These are phyloP conservation scores for Metschnikowia koreensis DNA, from an alignment of 805 yeast species.

Conservation along the genomic window DNA sequence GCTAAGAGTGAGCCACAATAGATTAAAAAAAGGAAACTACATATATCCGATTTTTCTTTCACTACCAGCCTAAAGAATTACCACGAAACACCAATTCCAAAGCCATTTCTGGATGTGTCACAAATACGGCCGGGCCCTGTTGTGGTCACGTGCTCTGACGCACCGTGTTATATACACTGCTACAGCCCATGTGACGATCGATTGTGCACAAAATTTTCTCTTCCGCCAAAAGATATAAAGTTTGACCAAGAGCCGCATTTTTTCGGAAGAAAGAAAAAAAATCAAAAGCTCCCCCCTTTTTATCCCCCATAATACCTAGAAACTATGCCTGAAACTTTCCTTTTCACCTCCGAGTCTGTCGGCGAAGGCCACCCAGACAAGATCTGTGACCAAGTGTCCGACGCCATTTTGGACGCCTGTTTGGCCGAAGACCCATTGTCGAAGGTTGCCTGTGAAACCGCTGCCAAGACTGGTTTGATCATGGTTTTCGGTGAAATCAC, in stretches of 20 bases:
- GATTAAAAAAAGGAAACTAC: not conserved
- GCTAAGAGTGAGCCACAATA: not conserved
- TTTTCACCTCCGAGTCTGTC: constrained; percentile 83
- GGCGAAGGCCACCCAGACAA: constrained; percentile 96
- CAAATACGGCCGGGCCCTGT: not conserved
- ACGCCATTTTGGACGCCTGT: constrained; percentile 98
- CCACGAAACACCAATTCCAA: too few relatives aligned
- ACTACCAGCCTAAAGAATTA: too few relatives aligned
- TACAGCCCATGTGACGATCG: constrained; percentile 9
- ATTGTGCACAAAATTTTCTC: constrained; percentile 9
- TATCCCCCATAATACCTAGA: not conserved
- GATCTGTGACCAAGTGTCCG: constrained; percentile 98
- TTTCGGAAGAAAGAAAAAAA: not conserved
- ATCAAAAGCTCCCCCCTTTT: not conserved
- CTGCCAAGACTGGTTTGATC: constrained; percentile 98
- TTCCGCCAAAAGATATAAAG: constrained; percentile 7
- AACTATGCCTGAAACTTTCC: constrained; percentile 41
- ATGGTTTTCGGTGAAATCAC: constrained; percentile 99
- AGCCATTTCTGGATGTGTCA: not conserved
- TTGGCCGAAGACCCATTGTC: constrained; percentile 92
- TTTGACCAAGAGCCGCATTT: not conserved
- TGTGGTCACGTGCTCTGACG: constrained; percentile 16
- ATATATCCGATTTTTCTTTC: too few relatives aligned
- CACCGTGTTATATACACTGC: constrained; percentile 5
- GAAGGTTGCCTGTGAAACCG: constrained; percentile 99